Conservation (phyloP, 495 filamentous ascomycete species). For the Neurospora intermedia region DNA sequence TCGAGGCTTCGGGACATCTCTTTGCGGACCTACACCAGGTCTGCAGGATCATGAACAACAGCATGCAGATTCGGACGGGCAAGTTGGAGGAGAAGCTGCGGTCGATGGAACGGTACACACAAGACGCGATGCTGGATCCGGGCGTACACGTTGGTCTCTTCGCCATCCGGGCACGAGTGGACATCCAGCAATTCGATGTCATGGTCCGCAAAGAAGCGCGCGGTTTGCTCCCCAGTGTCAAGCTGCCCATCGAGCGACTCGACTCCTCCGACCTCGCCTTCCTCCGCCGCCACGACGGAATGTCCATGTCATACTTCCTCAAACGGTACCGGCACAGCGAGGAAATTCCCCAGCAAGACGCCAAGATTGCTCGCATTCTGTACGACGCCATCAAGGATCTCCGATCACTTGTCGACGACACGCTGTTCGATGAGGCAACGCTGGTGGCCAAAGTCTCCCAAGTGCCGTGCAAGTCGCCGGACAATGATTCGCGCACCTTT, state of each 20-base stretch:
- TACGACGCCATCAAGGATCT: conserved; percentile 26
- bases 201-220: conserved; percentile 53
- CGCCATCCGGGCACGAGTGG: conserved; percentile 55
- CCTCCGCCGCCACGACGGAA: conserved; percentile 46
- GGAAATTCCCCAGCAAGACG: conserved; percentile 10
- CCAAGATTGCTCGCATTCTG: conserved; percentile 26
- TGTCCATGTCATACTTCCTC: conserved; percentile 41
- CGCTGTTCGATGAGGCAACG: conserved; percentile 33
- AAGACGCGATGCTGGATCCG: conserved; percentile 42
- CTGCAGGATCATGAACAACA: conserved; percentile 50
- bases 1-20: conserved; percentile 64
- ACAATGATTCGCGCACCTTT: conserved; percentile 12
- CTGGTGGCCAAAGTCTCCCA: conserved; percentile 27
- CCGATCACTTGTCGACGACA: conserved; percentile 27
- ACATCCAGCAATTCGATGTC: conserved; percentile 59
- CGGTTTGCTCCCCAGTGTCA: conserved; percentile 57
- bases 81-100: conserved; percentile 45
- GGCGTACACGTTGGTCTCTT: conserved; percentile 72
- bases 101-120: conserved; percentile 51
- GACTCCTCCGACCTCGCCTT: conserved; percentile 47
- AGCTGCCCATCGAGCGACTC: conserved; percentile 46
- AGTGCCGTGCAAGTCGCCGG: conserved; percentile 27
- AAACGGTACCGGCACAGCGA: conserved; percentile 34
- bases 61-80: conserved; percentile 56
- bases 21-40: conserved; percentile 65